Conservation (phyloP, 768 basidiomycete species). For the Kwoniella europaea region DNA sequence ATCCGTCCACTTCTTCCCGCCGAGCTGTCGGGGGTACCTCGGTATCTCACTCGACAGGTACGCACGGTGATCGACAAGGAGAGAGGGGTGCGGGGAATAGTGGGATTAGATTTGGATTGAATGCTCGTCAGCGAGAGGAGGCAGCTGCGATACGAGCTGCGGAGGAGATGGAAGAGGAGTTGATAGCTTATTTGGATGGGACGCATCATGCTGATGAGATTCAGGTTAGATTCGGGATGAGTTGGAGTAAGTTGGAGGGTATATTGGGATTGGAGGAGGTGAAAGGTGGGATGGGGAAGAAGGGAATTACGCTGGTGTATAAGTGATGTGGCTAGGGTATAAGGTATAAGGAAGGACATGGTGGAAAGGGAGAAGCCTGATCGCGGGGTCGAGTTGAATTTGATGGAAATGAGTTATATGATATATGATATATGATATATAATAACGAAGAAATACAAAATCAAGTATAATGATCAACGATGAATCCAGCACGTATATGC, state of each 20-base stretch:
- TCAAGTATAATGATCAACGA: neutral
- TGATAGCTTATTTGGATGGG: conserved; percentile 72
- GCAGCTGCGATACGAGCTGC: conserved; percentile 22
- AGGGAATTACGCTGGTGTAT: conserved; percentile 77
- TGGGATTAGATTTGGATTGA: conserved; percentile 22
- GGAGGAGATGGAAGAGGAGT: conserved; percentile 45
- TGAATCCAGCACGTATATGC: neutral
- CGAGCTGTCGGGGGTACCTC: conserved; percentile 16
- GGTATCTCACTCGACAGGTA: conserved; percentile 11
- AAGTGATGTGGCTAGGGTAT: conserved; percentile 58
- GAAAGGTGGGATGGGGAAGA: conserved; percentile 70
- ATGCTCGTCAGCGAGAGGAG: conserved; percentile 22
- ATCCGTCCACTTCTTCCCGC: conserved; percentile 24
- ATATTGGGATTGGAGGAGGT: conserved; percentile 62
- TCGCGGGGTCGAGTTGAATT: too few relatives aligned
- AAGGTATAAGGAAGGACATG: too few relatives aligned
- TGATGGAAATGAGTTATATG: too few relatives aligned
- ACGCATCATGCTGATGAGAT: conserved; percentile 92
- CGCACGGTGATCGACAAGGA: conserved; percentile 7
- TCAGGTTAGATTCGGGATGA: conserved; percentile 76
- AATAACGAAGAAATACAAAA: neutral
- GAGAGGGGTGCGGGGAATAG: conserved; percentile 14
- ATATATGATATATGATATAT: too few relatives aligned
- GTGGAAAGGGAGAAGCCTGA: too few relatives aligned
- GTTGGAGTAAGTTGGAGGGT: conserved; percentile 78